A percentile compares a stretch with the other conserved stretches of the same genome.
These are phyloP conservation scores for Hanseniaspora taiwanica DNA, from an alignment of 805 yeast species.

Conservation along the genomic window DNA sequence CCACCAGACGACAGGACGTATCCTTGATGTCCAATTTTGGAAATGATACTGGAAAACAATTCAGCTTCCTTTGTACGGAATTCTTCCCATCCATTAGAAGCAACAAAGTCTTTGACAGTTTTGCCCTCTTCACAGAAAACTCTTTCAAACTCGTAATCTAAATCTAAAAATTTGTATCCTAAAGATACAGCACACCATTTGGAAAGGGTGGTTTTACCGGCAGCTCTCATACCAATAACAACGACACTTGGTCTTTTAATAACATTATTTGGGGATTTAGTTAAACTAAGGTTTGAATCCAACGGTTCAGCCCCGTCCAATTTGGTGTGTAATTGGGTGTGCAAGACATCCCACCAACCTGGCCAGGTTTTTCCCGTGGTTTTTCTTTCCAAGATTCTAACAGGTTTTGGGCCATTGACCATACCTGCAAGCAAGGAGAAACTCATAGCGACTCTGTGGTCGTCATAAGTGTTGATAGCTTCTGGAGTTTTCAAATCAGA, in stretches of 20 bases:
- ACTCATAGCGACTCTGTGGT: constrained; percentile 97
- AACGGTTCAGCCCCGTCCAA: constrained; percentile 60
- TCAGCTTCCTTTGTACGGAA: constrained; percentile 60
- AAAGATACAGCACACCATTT: constrained; percentile 60
- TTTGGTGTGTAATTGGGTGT: constrained; percentile 46
- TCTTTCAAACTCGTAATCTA: constrained; percentile 61
- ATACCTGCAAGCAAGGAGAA: constrained; percentile 79
- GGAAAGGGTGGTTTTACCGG: constrained; percentile 84
- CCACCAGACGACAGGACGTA: constrained; percentile 90
- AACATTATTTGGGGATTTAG: constrained; percentile 7
- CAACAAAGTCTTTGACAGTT: constrained; percentile 49
- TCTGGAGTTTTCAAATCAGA: constrained; percentile 42
- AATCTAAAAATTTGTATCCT: constrained; percentile 57
- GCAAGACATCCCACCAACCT: constrained; percentile 97
- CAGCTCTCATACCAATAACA: constrained; percentile 95
- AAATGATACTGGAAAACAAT: constrained; percentile 35
- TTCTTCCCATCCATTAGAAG: constrained; percentile 69
- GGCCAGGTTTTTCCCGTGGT: constrained; percentile 99
- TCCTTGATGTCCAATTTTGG: constrained; percentile 30
- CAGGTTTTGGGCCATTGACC: constrained; percentile 33
- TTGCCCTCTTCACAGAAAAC: constrained; percentile 24
- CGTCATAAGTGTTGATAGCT: constrained; percentile 69
- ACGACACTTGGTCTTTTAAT: constrained; percentile 36
- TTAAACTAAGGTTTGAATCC: neutral
- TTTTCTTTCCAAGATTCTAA: constrained; percentile 68